phyloP scores from a whole-genome alignment of 2,329 filamentous ascomycete genomes.

The Hypocrella siamensis region DNA sequence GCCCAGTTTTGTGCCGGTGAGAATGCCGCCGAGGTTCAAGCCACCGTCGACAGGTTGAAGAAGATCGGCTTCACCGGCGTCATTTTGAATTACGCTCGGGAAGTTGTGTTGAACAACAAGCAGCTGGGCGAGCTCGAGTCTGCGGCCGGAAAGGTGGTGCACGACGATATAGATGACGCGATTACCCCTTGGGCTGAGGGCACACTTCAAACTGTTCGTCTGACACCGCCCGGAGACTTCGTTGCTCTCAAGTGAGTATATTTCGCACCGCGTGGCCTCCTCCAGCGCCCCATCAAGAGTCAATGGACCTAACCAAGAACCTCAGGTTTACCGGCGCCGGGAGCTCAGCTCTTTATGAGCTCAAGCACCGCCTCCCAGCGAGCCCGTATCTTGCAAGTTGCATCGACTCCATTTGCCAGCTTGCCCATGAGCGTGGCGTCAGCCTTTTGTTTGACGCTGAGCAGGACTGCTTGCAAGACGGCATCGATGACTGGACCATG shows the following conservation, averaged over 20 bases:
- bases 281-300: background rate
- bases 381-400: conserved; percentile 48
- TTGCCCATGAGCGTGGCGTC: conserved; percentile 53
- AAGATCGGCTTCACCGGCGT: conserved; percentile 67
- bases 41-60: conserved; percentile 51
- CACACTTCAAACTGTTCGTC: conserved; percentile 55
- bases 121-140: conserved; percentile 29
- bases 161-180: conserved; percentile 38
- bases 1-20: conserved; percentile 84
- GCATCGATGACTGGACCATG: conserved; percentile 69
- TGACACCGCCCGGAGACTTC: conserved; percentile 49
- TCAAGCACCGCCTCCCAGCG: conserved; percentile 47
- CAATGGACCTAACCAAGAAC: background rate
- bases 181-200: conserved; percentile 58
- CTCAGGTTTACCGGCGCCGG: conserved; percentile 67
- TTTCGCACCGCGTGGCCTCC: background rate
- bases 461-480: conserved; percentile 61
- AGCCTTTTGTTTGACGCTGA: conserved; percentile 75
- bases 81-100: conserved; percentile 69
- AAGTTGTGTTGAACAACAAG: conserved; percentile 54
- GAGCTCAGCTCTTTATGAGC: conserved; percentile 49
- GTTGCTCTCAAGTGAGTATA: conserved; percentile 44
- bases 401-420: conserved; percentile 59
- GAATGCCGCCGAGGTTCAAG: conserved; percentile 48
- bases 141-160: conserved; percentile 28